Percentiles rank a stretch among this genome's conserved stretches.
These are phyloP conservation scores for Butyriboletus appendiculatus DNA, from an alignment of 1,284 basidiomycete genomes.

Conservation along the genomic window DNA sequence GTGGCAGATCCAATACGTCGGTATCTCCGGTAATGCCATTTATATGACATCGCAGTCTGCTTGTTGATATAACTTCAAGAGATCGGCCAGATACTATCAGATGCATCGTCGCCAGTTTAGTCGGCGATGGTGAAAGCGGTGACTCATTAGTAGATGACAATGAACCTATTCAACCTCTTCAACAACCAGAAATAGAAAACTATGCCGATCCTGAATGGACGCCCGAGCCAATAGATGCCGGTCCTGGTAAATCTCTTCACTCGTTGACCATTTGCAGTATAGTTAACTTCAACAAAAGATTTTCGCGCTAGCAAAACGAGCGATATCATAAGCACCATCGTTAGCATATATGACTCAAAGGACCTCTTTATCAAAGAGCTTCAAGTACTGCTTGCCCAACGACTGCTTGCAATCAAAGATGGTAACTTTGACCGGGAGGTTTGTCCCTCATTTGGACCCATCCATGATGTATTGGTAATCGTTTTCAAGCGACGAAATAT, in stretches of 20 bases:
- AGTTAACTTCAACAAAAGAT: constrained; percentile 47
- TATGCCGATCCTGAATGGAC: constrained; percentile 90
- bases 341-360: constrained; percentile 94
- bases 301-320: constrained; percentile 87
- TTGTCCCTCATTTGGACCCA: constrained; percentile 19
- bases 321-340: constrained; percentile 91
- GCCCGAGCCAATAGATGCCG: constrained; percentile 92
- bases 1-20: constrained; percentile 88
- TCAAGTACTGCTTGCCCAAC: constrained; percentile 84
- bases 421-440: constrained; percentile 87
- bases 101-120: constrained; percentile 88
- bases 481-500: constrained; percentile 76
- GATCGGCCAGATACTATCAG: constrained; percentile 89
- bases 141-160: constrained; percentile 80
- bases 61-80: constrained; percentile 39
- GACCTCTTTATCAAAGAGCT: constrained; percentile 94
- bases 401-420: constrained; percentile 76
- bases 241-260: constrained; percentile 48
- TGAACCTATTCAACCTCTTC: constrained; percentile 73
- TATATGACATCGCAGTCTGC: background rate
- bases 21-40: constrained; percentile 70
- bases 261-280: constrained; percentile 1
- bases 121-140: constrained; percentile 83
- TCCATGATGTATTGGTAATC: background rate
- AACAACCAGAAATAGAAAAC: constrained; percentile 77